Evolutionary conservation across 1,139 yeast species (phyloP).

Genomic region (Taphrina flavorubra): DNA sequence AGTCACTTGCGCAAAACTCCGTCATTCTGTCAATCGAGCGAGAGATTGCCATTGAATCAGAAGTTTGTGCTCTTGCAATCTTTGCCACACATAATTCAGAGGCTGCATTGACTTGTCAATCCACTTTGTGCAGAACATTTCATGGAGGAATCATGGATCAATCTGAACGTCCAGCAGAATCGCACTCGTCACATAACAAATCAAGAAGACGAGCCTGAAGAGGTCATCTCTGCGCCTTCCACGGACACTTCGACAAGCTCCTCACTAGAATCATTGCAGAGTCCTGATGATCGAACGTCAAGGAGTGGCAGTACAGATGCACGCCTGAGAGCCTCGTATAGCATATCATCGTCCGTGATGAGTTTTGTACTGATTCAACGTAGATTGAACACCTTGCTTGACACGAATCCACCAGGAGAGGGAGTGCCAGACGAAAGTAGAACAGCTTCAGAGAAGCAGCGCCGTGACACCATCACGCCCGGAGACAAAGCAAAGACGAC

Average conservation of each 20-base stretch:
- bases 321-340: slow-evolving; percentile 32
- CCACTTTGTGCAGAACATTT: too few relatives aligned
- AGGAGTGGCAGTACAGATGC: slow-evolving; percentile 37
- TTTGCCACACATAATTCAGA: background rate
- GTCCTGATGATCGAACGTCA: slow-evolving; percentile 10
- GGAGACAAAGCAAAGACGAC: background rate
- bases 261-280: slow-evolving; percentile 7
- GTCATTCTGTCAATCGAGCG: background rate
- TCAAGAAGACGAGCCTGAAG: slow-evolving; percentile 34
- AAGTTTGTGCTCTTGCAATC: background rate
- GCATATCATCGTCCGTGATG: background rate
- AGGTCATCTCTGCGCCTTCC: slow-evolving; percentile 33
- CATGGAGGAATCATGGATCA: slow-evolving; percentile 33
- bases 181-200: slow-evolving; percentile 18
- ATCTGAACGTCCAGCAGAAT: slow-evolving; percentile 24
- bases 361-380: background rate
- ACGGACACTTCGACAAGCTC: slow-evolving; percentile 29
- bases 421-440: background rate
- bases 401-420: background rate
- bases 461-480: slow-evolving; percentile 30
- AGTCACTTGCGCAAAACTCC: background rate
- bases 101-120: background rate
- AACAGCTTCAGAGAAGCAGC: slow-evolving; percentile 2
- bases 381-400: slow-evolving; percentile 21
- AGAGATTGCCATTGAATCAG: too few relatives aligned